A percentile compares a stretch with the other conserved stretches of the same genome.
phyloP scores from a whole-genome alignment of 768 basidiomycete genomes.

The Kwoniella heveanensis region DNA sequence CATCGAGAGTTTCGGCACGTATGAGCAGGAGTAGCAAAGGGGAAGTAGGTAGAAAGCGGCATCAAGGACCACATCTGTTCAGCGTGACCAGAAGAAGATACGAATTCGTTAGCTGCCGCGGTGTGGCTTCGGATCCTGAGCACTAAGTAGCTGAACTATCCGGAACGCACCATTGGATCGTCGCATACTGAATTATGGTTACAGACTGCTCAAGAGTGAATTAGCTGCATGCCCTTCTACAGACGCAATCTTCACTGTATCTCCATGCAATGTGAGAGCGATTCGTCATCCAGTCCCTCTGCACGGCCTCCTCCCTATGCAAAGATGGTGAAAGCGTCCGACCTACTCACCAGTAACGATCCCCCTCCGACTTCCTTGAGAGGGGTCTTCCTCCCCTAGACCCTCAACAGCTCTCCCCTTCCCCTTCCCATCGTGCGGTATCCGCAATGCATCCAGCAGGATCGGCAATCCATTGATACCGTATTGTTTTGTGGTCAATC shows the following conservation, averaged over 20 bases:
- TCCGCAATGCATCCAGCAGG: constrained; percentile 66
- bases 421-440: constrained; percentile 30
- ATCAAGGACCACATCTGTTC: constrained; percentile 81
- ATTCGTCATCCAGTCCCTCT: too few species aligned
- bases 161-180: constrained; percentile 45
- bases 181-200: constrained; percentile 86
- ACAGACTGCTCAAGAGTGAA: too few species aligned
- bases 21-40: constrained; percentile 39
- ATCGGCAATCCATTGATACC: constrained; percentile 70
- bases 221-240: too few species aligned
- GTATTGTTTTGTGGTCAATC: constrained; percentile 66
- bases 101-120: not conserved
- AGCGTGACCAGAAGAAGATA: constrained; percentile 61
- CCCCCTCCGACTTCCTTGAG: constrained; percentile 28
- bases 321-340: not conserved
- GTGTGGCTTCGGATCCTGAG: not conserved
- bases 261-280: too few species aligned
- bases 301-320: not conserved
- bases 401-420: constrained; percentile 24
- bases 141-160: constrained; percentile 7
- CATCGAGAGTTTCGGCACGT: constrained; percentile 64
- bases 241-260: too few species aligned
- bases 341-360: constrained; percentile 43
- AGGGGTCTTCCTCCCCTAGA: constrained; percentile 74
- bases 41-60: constrained; percentile 38